Conservation (phyloP, 2,329 filamentous ascomycete species). For the Ceratocystis huliohia region DNA sequence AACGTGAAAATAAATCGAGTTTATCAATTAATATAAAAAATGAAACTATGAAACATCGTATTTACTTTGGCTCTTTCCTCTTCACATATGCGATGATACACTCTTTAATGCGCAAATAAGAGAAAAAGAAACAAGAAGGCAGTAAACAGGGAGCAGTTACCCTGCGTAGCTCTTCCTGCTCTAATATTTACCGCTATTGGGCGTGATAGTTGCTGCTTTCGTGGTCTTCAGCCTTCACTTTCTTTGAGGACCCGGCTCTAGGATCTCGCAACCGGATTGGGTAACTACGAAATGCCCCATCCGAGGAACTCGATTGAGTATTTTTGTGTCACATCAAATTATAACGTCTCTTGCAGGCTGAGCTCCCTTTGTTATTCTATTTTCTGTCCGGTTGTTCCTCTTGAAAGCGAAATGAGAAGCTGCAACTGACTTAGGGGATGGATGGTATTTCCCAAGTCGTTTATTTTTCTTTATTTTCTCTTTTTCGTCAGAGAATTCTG, state of each 20-base stretch:
- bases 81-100: neutral
- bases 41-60: neutral
- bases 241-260: neutral
- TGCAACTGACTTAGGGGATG: no score
- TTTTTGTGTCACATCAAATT: slow-evolving; percentile 6
- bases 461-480: neutral
- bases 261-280: neutral
- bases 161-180: neutral
- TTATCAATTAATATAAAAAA: neutral
- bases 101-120: neutral
- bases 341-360: neutral
- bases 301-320: slow-evolving; percentile 1
- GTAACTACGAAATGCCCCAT: slow-evolving; percentile 1
- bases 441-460: no score
- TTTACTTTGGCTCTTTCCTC: neutral
- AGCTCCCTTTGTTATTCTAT: neutral
- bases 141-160: neutral
- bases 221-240: neutral
- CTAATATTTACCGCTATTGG: neutral
- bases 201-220: neutral
- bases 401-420: neutral
- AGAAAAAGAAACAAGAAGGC: neutral
- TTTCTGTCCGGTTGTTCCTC: neutral
- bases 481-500: neutral
- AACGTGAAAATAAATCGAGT: neutral